These are phyloP conservation scores for Physaria fendleri DNA, from an alignment of 345 rosid genomes.

Conservation along the genomic window DNA sequence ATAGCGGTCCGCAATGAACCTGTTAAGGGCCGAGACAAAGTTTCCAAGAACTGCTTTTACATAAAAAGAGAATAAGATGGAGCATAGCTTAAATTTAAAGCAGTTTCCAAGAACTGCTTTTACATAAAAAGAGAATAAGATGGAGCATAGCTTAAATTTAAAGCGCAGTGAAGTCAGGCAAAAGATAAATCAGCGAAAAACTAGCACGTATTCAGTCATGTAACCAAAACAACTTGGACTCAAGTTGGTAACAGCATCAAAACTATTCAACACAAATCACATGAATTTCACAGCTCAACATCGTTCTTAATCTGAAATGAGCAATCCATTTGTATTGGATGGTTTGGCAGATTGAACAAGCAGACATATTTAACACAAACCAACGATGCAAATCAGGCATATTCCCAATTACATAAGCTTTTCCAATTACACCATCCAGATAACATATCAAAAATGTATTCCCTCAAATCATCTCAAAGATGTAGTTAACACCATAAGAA, in stretches of 20 bases:
- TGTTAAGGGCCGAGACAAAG: conserved; percentile 90
- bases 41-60: conserved; percentile 80
- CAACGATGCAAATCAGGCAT: too few species aligned
- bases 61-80: conserved; percentile 3
- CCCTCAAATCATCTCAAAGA: background rate
- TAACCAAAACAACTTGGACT: background rate
- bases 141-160: background rate
- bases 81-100: background rate
- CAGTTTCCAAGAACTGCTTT: conserved; percentile 85
- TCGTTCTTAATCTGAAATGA: background rate
- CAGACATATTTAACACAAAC: too few species aligned
- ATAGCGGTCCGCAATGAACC: conserved; percentile 85
- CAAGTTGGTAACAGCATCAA: background rate
- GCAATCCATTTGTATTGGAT: background rate
- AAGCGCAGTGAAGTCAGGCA: background rate
- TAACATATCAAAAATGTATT: background rate
- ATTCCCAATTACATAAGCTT: too few species aligned
- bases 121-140: conserved; percentile 8
- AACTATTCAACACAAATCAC: background rate
- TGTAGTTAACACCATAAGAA: background rate
- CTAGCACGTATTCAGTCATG: background rate
- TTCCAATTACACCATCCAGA: too few species aligned
- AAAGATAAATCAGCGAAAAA: background rate
- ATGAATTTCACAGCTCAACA: conserved; percentile 1
- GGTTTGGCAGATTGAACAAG: conserved; percentile 1